A percentile compares a stretch with the other conserved stretches of the same genome.
These are phyloP conservation scores for Salisapilia sapeloensis DNA, from an alignment of 352 stramenopile species.

Conservation along the genomic window DNA sequence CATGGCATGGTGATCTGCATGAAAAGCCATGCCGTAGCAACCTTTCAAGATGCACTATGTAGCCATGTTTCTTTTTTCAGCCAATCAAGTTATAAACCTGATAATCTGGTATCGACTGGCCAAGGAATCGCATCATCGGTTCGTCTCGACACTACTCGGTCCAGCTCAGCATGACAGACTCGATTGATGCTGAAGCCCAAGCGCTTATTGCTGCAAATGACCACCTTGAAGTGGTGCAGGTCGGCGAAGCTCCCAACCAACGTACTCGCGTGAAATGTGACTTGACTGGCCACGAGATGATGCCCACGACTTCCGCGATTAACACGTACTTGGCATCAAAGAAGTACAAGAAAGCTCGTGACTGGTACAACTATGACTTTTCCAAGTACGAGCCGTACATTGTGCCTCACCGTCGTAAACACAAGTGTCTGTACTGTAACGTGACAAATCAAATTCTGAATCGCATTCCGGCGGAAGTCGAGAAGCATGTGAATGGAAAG, in stretches of 20 bases:
- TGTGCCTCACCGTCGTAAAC: slow-evolving; percentile 61
- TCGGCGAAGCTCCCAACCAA: slow-evolving; percentile 18
- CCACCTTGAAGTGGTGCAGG: slow-evolving; percentile 34
- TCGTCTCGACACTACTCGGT: no score
- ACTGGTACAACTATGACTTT: slow-evolving; percentile 84
- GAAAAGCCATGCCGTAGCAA: no score
- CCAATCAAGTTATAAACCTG: no score
- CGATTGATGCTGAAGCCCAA: slow-evolving; percentile 15
- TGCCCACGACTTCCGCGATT: slow-evolving; percentile 37
- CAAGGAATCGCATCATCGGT: no score
- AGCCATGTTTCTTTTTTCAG: no score
- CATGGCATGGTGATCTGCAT: no score
- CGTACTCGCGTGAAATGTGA: slow-evolving; percentile 49
- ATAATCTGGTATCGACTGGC: no score
- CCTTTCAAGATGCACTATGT: no score
- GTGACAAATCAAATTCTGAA: slow-evolving; percentile 78
- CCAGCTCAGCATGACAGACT: no score
- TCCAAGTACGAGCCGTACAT: slow-evolving; percentile 85
- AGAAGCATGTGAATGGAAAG: slow-evolving; percentile 82
- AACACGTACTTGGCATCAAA: slow-evolving; percentile 53
- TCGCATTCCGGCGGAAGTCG: slow-evolving; percentile 73
- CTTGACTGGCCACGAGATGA: slow-evolving; percentile 66
- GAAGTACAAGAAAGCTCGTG: slow-evolving; percentile 62
- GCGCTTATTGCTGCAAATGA: slow-evolving; percentile 23
- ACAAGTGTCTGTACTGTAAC: slow-evolving; percentile 80